Conservation (phyloP, 495 filamentous ascomycete species). For the Xylaria curta region DNA sequence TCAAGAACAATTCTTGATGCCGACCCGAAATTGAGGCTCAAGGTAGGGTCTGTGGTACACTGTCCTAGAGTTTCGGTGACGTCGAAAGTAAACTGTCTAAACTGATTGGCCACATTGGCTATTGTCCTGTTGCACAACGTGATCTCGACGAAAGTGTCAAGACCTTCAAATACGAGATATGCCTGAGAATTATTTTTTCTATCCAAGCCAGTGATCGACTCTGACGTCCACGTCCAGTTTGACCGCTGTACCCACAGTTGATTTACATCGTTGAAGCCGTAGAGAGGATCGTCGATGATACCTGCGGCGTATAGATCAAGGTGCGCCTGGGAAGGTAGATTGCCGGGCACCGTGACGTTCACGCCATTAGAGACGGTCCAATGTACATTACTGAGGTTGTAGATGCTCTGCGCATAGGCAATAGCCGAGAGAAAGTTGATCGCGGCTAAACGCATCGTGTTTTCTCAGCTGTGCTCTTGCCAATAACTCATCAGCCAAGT, state of each 20-base stretch:
- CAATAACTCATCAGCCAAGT: neutral
- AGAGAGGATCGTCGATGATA: slow-evolving; percentile 63
- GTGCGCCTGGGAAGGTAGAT: slow-evolving; percentile 68
- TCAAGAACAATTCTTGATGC: slow-evolving; percentile 61
- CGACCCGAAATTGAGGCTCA: slow-evolving; percentile 64
- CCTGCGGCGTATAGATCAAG: slow-evolving; percentile 62
- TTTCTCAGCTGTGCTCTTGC: neutral
- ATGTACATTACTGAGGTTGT: slow-evolving; percentile 57
- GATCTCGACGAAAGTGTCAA: slow-evolving; percentile 71
- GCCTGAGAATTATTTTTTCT: slow-evolving; percentile 40
- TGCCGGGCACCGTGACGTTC: slow-evolving; percentile 64
- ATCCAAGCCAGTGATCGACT: slow-evolving; percentile 53
- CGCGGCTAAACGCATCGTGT: neutral
- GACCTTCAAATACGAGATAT: slow-evolving; percentile 68
- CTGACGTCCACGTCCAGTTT: slow-evolving; percentile 70
- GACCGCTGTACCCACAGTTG: slow-evolving; percentile 64
- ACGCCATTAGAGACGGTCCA: slow-evolving; percentile 64
- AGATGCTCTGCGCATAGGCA: slow-evolving; percentile 40
- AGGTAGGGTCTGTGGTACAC: slow-evolving; percentile 51
- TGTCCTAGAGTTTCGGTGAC: slow-evolving; percentile 56
- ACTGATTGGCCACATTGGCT: slow-evolving; percentile 73
- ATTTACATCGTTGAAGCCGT: slow-evolving; percentile 67
- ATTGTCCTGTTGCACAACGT: slow-evolving; percentile 64
- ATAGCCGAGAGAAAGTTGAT: slow-evolving; percentile 1
- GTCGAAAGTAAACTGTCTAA: slow-evolving; percentile 74